Evolutionary conservation across 805 yeast genomes (phyloP).

Genomic region (Candida methanosorbosa): DNA sequence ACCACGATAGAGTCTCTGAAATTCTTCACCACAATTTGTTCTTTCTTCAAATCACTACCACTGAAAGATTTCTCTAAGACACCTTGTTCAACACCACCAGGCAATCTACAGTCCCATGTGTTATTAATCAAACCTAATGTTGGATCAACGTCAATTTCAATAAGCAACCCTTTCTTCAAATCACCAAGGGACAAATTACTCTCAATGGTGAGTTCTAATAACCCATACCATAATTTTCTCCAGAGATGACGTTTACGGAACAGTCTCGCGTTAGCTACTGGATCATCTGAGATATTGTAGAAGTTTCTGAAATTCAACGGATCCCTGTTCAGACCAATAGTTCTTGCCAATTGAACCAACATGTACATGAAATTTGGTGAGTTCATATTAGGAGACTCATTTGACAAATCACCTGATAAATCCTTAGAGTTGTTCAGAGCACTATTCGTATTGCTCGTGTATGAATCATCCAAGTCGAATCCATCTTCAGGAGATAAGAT

Average conservation of each 20-base stretch:
- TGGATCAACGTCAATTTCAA: slow-evolving; percentile 28
- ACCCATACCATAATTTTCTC: slow-evolving; percentile 31
- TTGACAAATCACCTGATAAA: slow-evolving; percentile 25
- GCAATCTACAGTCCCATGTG: slow-evolving; percentile 29
- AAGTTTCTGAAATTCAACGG: slow-evolving; percentile 32
- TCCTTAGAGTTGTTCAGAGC: slow-evolving; percentile 20
- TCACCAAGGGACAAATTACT: slow-evolving; percentile 28
- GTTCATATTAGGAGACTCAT: slow-evolving; percentile 27
- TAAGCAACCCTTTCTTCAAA: slow-evolving; percentile 26
- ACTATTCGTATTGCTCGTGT: slow-evolving; percentile 12
- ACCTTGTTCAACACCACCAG: slow-evolving; percentile 29
- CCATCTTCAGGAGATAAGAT: slow-evolving; percentile 52
- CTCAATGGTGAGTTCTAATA: slow-evolving; percentile 24
- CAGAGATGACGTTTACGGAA: slow-evolving; percentile 29
- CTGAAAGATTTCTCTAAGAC: slow-evolving; percentile 24
- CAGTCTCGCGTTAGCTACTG: slow-evolving; percentile 19
- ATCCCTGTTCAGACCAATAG: slow-evolving; percentile 40
- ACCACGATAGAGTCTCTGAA: slow-evolving; percentile 37
- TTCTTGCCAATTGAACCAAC: slow-evolving; percentile 35
- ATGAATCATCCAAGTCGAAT: slow-evolving; percentile 31
- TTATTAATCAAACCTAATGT: slow-evolving; percentile 22
- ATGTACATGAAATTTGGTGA: slow-evolving; percentile 25
- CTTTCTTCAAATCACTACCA: slow-evolving; percentile 24
- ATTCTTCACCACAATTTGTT: slow-evolving; percentile 38
- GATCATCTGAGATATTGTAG: slow-evolving; percentile 19